phyloP scores from a whole-genome alignment of 768 basidiomycete genomes.

The Trametes maxima region DNA sequence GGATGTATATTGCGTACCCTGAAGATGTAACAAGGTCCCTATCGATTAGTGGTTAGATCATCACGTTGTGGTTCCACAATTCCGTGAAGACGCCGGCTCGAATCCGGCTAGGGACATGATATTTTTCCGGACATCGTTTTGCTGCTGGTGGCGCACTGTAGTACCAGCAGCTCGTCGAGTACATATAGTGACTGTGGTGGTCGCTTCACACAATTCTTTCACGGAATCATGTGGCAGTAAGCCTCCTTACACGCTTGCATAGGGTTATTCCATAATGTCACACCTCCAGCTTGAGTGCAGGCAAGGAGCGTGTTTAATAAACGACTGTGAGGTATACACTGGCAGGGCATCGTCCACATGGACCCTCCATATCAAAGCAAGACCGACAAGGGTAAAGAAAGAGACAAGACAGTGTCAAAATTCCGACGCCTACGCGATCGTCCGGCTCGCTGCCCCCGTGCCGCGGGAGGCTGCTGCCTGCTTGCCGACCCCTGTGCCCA shows the following conservation, averaged over 20 bases:
- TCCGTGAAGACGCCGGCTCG: constrained; percentile 29
- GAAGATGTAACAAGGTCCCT: constrained; percentile 14
- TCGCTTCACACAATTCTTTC: too few species aligned
- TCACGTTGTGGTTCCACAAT: constrained; percentile 28
- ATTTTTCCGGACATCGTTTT: not conserved
- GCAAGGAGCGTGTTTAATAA: constrained; percentile 19
- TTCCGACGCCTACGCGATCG: not conserved
- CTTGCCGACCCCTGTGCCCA: too few species aligned
- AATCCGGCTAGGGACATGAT: constrained; percentile 28
- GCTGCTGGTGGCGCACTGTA: too few species aligned
- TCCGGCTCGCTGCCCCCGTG: not conserved
- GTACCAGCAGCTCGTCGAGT: too few species aligned
- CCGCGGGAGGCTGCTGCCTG: too few species aligned
- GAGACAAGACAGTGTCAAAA: not conserved
- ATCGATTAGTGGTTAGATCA: constrained; percentile 30
- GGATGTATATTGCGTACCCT: not conserved
- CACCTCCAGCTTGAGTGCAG: not conserved
- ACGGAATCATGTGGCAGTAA: too few species aligned
- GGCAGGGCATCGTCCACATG: constrained; percentile 2
- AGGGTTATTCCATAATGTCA: too few species aligned
- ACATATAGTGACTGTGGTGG: too few species aligned
- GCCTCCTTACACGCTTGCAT: too few species aligned
- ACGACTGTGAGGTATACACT: constrained; percentile 24
- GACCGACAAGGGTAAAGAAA: not conserved
- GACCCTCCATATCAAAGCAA: constrained; percentile 3